phyloP scores from a whole-genome alignment of 768 basidiomycete genomes.

The Rhizopogon vesiculosus region DNA sequence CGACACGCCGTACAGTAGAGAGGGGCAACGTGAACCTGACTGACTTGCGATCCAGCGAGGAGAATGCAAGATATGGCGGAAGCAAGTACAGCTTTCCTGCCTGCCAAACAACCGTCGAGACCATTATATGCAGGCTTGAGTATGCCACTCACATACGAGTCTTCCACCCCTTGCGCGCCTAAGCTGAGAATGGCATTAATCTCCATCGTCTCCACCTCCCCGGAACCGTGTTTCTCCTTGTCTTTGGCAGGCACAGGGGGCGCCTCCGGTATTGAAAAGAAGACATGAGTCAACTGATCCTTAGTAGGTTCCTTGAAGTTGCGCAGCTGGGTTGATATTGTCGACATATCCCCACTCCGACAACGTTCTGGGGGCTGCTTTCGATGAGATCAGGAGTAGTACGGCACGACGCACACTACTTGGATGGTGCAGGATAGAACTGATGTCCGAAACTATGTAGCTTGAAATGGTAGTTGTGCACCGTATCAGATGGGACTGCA shows the following conservation, averaged over 20 bases:
- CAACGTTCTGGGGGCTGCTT: neutral
- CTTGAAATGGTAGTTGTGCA: neutral
- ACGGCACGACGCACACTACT: neutral
- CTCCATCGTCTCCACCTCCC: constrained; percentile 68
- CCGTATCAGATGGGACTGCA: neutral
- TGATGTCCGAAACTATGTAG: neutral
- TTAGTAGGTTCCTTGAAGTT: constrained; percentile 91
- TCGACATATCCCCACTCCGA: constrained; percentile 47
- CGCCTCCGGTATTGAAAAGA: constrained; percentile 75
- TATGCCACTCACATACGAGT: constrained; percentile 75
- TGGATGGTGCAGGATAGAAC: constrained; percentile 1
- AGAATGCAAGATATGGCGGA: constrained; percentile 86
- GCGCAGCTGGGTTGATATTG: constrained; percentile 82
- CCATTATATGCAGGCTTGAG: neutral
- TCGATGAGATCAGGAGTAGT: neutral
- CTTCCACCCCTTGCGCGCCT: constrained; percentile 74
- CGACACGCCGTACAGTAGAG: constrained; percentile 89
- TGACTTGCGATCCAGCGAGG: constrained; percentile 87
- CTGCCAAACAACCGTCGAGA: constrained; percentile 33
- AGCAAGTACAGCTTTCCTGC: constrained; percentile 88
- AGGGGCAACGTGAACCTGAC: constrained; percentile 90
- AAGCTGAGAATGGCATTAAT: constrained; percentile 87
- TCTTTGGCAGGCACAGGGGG: constrained; percentile 15
- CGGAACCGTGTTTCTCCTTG: constrained; percentile 22
- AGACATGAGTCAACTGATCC: constrained; percentile 79